A percentile compares a stretch with the other conserved stretches of the same genome.
These are phyloP conservation scores for Plasmodium adleri DNA, from an alignment of 169 alveolate species.

Conservation along the genomic window DNA sequence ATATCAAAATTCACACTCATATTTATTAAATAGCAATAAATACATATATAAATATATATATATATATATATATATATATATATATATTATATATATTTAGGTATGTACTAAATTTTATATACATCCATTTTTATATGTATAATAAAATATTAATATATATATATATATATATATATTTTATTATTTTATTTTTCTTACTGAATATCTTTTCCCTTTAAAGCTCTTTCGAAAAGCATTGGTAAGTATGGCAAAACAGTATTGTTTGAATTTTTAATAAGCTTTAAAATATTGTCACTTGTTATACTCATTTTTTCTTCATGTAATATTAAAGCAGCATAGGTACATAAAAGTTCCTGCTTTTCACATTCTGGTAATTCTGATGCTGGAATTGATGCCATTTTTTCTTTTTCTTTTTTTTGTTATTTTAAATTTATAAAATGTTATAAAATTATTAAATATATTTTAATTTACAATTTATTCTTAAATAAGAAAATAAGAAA, in stretches of 20 bases:
- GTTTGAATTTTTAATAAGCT: slow-evolving; percentile 92
- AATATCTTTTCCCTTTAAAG: slow-evolving; percentile 91
- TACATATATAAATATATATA: not conserved
- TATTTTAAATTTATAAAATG: slow-evolving; percentile 14
- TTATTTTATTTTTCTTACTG: slow-evolving; percentile 64
- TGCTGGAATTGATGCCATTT: slow-evolving; percentile 88
- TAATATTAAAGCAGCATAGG: slow-evolving; percentile 94
- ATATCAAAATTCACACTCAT: too few species aligned
- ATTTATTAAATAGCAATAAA: too few species aligned
- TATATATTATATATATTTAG: not conserved
- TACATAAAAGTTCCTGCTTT: slow-evolving; percentile 95
- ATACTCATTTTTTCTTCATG: slow-evolving; percentile 94
- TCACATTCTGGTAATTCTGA: slow-evolving; percentile 84
- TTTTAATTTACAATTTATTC: too few species aligned
- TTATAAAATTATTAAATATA: not conserved
- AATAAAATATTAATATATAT: not conserved
- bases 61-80: slow-evolving; percentile 8
- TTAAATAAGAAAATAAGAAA: too few species aligned
- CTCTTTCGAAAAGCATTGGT: slow-evolving; percentile 95
- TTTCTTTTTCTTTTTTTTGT: not conserved
- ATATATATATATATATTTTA: not conserved
- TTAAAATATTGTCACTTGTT: slow-evolving; percentile 91
- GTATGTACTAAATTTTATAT: not conserved
- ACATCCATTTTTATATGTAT: not conserved
- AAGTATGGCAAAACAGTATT: slow-evolving; percentile 94